Evolutionary conservation across 2,329 filamentous ascomycete species (phyloP), one percentile per base, ranked within the genome.

Genomic region (Mollisia scopiformis): DNA sequence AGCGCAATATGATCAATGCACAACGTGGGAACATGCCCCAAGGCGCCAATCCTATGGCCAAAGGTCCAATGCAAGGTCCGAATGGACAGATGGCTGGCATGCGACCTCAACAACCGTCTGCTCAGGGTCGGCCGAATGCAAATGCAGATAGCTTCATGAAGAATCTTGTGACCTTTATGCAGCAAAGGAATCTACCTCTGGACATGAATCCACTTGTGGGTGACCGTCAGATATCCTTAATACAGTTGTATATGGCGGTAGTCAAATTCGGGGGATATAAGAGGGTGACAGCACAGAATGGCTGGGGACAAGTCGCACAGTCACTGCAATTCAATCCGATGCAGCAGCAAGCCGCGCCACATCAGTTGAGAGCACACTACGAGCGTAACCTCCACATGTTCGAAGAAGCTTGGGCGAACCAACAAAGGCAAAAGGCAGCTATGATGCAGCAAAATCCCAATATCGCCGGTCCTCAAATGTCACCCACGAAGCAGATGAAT

Each of bases 181-280:
- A 84, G 62, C 82, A 86, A 51, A 88, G 90, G 61, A 86, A 88
- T 31, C 79, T 92, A 19, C 88, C 87, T 0, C 81, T 98, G 53
- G 92, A 97, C 50, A 79, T 84, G 1, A 89, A 88, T 63, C 93
- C 93, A 0, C 78, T 86, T 23, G 84, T 96, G 25, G 88, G 86
- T 56, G 90, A 92, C 56, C 87, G 91, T 11, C 84, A 84, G 0
- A 81, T 98, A 37, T 89, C 89, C 68, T 77, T 97, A 13, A 85
- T 92, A 71, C 84, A 88, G 62, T 80, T 98, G 2, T 98, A 96
- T 74, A 86, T 89, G 62, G 80, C 86, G 0, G 91, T 97, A 1
- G 84, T 88, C 67, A 93, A 90, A 69, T 82, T 85, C 66, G 91
- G 91, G 25, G 93, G 93, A 5, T 95, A 89, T 58, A 90, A 89